Evolutionary conservation across 306 rosid species (phyloP).

Genomic region (Delonix regia): DNA sequence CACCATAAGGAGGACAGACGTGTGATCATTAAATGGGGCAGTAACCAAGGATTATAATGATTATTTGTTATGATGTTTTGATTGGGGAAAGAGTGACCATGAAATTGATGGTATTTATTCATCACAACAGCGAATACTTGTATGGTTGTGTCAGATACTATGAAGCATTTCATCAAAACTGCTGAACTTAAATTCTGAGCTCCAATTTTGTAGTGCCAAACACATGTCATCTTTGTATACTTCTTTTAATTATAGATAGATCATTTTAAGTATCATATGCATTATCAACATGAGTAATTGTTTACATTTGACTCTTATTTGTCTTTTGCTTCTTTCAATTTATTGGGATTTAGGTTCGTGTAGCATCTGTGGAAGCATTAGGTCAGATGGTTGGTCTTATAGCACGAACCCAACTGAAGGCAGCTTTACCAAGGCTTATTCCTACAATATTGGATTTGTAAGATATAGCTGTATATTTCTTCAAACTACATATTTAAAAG

Average conservation of each 20-base stretch:
- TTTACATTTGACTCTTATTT: slow-evolving; percentile 24
- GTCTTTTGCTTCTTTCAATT: slow-evolving; percentile 27
- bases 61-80: slow-evolving; percentile 22
- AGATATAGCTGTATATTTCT: slow-evolving; percentile 45
- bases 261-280: slow-evolving; percentile 18
- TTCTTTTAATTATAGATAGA: slow-evolving; percentile 11
- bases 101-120: background rate
- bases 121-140: background rate
- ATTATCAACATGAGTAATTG: background rate
- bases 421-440: slow-evolving; percentile 86
- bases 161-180: slow-evolving; percentile 5
- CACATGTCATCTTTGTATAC: background rate
- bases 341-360: slow-evolving; percentile 59
- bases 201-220: background rate
- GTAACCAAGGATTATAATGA: background rate
- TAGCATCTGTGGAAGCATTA: slow-evolving; percentile 85
- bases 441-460: slow-evolving; percentile 95
- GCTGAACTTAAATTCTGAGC: background rate
- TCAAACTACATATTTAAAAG: slow-evolving; percentile 22
- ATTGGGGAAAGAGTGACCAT: slow-evolving; percentile 7
- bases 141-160: slow-evolving; percentile 22
- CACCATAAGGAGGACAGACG: background rate
- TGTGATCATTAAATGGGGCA: background rate
- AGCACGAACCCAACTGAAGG: slow-evolving; percentile 79
- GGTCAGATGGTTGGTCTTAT: slow-evolving; percentile 97